phyloP scores from a whole-genome alignment of 2,329 filamentous ascomycete species.

The Cladosporium austrohemisphaericum region DNA sequence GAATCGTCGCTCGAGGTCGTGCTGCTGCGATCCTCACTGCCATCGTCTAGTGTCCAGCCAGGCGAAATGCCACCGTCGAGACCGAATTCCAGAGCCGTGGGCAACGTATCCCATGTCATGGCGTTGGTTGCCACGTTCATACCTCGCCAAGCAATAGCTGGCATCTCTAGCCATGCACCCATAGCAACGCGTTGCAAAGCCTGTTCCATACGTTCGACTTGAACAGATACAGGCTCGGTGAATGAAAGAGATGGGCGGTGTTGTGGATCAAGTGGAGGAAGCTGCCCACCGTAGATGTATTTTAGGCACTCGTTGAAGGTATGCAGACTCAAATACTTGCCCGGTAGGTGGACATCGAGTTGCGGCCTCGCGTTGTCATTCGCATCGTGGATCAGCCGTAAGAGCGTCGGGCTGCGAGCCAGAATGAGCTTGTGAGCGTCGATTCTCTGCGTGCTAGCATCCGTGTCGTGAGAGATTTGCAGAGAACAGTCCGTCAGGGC shows the following conservation, averaged over 20 bases:
- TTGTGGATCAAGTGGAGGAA: constrained; percentile 23
- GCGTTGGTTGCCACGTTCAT: constrained; percentile 57
- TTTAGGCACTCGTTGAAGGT: constrained; percentile 29
- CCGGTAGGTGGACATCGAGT: constrained; percentile 21
- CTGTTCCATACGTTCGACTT: constrained; percentile 25
- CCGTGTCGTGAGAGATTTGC: constrained; percentile 26
- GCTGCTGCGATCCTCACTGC: constrained; percentile 37
- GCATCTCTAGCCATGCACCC: constrained; percentile 53
- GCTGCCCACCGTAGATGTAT: constrained; percentile 32
- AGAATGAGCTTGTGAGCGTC: constrained; percentile 32
- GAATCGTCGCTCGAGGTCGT: constrained; percentile 25
- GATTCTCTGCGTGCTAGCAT: constrained; percentile 20
- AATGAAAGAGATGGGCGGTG: constrained; percentile 14
- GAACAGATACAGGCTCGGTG: constrained; percentile 7
- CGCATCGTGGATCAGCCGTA: constrained; percentile 24
- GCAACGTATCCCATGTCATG: constrained; percentile 61
- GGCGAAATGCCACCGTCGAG: constrained; percentile 45
- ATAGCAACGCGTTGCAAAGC: constrained; percentile 64
- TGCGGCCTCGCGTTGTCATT: constrained; percentile 12
- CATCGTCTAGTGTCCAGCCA: constrained; percentile 34
- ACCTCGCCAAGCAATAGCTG: constrained; percentile 41
- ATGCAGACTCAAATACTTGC: constrained; percentile 22
- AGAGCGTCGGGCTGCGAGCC: constrained; percentile 28
- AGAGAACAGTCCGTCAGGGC: constrained; percentile 31
- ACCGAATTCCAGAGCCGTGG: constrained; percentile 58